phyloP scores from a whole-genome alignment of 108 stramenopile genomes.

The Mediolabrus comicus region DNA sequence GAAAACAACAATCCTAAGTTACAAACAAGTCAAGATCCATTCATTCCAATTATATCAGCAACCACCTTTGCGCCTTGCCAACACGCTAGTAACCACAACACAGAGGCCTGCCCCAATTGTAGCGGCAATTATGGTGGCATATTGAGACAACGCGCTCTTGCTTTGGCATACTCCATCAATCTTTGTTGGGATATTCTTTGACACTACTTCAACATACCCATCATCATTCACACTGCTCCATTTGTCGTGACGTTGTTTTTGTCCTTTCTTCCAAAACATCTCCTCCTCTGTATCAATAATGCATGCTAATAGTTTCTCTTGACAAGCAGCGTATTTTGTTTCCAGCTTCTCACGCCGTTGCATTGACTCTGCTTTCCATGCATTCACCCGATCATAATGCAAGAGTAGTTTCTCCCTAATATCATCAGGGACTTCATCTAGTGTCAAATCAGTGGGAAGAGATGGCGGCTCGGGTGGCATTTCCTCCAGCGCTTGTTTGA shows the following conservation, averaged over 20 bases:
- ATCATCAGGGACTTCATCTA: constrained; percentile 3
- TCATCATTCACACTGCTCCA: constrained; percentile 13
- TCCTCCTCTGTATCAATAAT: constrained; percentile 29
- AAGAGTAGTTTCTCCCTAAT: background rate
- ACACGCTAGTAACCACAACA: background rate
- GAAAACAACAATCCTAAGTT: background rate
- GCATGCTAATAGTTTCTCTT: constrained; percentile 10
- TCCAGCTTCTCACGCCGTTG: constrained; percentile 1
- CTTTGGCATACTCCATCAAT: background rate
- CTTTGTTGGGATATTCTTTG: background rate
- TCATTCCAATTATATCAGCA: background rate
- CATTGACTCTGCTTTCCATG: constrained; percentile 12
- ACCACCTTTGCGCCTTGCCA: background rate
- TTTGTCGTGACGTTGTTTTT: background rate
- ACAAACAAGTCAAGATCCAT: background rate
- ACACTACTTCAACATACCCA: constrained; percentile 22
- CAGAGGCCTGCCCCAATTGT: background rate
- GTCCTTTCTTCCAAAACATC: constrained; percentile 15
- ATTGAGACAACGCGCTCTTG: background rate
- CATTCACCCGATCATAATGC: constrained; percentile 4
- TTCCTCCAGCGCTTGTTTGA: constrained; percentile 9
- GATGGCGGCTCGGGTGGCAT: constrained; percentile 19
- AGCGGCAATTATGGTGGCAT: background rate
- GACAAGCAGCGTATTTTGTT: constrained; percentile 7
- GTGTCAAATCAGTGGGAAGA: background rate